Conservation (phyloP, 2,329 filamentous ascomycete species). For the Arthrobotrys conoides region DNA sequence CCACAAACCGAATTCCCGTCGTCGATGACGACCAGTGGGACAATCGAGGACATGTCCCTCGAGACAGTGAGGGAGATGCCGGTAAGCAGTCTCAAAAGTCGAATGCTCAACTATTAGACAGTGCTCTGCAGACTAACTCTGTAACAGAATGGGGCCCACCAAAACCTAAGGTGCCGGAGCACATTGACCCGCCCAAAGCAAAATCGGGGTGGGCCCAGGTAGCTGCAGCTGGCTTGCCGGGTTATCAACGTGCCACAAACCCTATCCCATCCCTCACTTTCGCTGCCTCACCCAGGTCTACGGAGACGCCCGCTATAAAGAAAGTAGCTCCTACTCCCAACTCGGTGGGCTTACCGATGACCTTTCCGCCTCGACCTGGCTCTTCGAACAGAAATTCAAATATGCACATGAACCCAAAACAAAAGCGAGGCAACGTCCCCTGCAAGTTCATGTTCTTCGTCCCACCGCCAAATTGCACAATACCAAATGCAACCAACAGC, state of each 20-base stretch:
- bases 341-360: not conserved
- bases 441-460: conserved; percentile 22
- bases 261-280: not conserved
- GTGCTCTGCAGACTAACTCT: not conserved
- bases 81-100: not conserved
- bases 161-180: conserved; percentile 2
- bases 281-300: not conserved
- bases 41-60: conserved; percentile 34
- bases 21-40: conserved; percentile 28
- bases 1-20: not conserved
- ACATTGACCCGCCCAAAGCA: not conserved
- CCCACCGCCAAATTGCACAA: not conserved
- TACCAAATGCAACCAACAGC: not conserved
- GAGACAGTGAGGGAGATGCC: conserved; percentile 37
- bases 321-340: conserved; percentile 13
- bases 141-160: conserved; percentile 40
- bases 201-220: not conserved
- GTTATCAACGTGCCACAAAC: not conserved
- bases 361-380: not conserved
- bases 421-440: not conserved
- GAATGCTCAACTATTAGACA: not conserved
- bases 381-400: not conserved
- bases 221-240: not conserved
- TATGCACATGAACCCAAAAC: not conserved
- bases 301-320: not conserved